These are phyloP conservation scores for Paecilomyces dactylethromorphus DNA, from an alignment of 2,329 filamentous ascomycete genomes.

Conservation along the genomic window DNA sequence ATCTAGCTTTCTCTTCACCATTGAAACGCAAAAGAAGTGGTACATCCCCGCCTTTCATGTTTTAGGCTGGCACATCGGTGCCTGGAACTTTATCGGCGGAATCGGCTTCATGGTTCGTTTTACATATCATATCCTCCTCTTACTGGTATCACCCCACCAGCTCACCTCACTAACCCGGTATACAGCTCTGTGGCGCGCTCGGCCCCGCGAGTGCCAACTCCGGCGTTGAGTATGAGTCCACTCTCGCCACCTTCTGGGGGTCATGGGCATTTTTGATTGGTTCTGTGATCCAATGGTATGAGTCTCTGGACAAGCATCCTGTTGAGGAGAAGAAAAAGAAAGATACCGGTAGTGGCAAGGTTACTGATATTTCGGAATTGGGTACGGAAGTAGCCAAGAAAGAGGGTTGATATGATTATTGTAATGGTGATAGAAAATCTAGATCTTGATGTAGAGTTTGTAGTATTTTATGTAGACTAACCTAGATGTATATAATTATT, in stretches of 20 bases:
- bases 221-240: constrained; percentile 42
- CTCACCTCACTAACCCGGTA: neutral
- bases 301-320: constrained; percentile 43
- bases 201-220: constrained; percentile 42
- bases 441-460: too few relatives aligned
- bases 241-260: constrained; percentile 41
- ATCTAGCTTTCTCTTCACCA: constrained; percentile 51
- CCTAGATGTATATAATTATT: too few relatives aligned
- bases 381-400: neutral
- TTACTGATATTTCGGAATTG: neutral
- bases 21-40: constrained; percentile 61
- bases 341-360: neutral
- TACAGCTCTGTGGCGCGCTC: constrained; percentile 47
- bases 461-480: too few relatives aligned
- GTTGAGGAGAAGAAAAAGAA: constrained; percentile 24
- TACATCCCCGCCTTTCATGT: constrained; percentile 50
- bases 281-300: constrained; percentile 44
- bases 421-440: too few relatives aligned
- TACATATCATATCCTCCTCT: constrained; percentile 1
- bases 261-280: constrained; percentile 39
- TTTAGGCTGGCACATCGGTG: constrained; percentile 61
- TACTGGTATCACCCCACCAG: constrained; percentile 1
- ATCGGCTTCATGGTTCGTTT: constrained; percentile 51
- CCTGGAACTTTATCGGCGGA: constrained; percentile 60
- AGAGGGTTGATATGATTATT: neutral